A percentile compares a stretch with the other conserved stretches of the same genome.
Evolutionary conservation across 1,284 basidiomycete genomes (phyloP).

Genomic region (Stereum hirsutum): DNA sequence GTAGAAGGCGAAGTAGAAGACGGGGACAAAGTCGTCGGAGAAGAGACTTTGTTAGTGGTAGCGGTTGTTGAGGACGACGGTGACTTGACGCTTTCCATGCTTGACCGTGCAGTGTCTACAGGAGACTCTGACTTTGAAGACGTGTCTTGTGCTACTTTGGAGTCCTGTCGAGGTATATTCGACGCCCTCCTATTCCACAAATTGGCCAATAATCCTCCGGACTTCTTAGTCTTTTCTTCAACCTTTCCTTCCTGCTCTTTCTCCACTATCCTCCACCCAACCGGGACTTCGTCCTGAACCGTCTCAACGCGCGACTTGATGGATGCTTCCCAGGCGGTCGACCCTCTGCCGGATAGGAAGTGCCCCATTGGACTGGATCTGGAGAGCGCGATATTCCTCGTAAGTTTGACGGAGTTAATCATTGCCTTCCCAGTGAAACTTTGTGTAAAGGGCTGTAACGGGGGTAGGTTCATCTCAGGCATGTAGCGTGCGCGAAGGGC

Average conservation of each 20-base stretch:
- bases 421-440: conserved; percentile 48
- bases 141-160: conserved; percentile 1
- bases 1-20: neutral
- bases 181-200: conserved; percentile 50
- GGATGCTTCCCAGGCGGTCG: conserved; percentile 62
- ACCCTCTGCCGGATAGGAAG: conserved; percentile 58
- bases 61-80: neutral
- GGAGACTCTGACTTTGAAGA: neutral
- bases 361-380: conserved; percentile 53
- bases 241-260: conserved; percentile 23
- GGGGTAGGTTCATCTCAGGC: conserved; percentile 20
- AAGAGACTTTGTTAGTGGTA: neutral
- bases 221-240: conserved; percentile 36
- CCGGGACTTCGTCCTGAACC: conserved; percentile 45
- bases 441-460: conserved; percentile 36
- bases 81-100: conserved; percentile 3
- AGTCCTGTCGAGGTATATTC: neutral
- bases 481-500: conserved; percentile 16
- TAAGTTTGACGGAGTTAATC: conserved; percentile 49
- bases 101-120: conserved; percentile 2
- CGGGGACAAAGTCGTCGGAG: neutral
- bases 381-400: conserved; percentile 44
- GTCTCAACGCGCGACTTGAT: conserved; percentile 44
- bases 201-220: conserved; percentile 49
- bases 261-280: conserved; percentile 58